These are phyloP conservation scores for Hymenoscyphus fraxineus DNA, from an alignment of 2,329 filamentous ascomycete genomes.

Conservation along the genomic window DNA sequence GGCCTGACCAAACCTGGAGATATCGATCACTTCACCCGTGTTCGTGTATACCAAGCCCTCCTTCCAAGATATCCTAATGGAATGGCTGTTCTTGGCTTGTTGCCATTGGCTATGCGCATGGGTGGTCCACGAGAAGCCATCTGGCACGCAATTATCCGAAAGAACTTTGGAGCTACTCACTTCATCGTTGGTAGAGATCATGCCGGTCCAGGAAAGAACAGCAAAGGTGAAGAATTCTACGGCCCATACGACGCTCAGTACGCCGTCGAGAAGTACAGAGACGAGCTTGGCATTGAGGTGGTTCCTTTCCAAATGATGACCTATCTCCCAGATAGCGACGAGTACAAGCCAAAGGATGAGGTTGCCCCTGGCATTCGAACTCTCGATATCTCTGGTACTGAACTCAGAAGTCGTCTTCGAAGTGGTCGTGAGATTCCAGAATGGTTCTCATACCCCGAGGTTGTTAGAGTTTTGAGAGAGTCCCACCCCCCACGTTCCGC, in stretches of 20 bases:
- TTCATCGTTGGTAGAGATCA: constrained; percentile 99
- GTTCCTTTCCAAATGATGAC: constrained; percentile 99
- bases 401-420: constrained; percentile 86
- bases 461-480: constrained; percentile 92
- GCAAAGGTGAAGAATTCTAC: constrained; percentile 94
- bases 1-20: constrained; percentile 98
- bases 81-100: constrained; percentile 93
- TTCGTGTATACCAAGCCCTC: constrained; percentile 96
- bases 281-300: constrained; percentile 97
- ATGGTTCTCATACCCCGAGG: constrained; percentile 99
- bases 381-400: constrained; percentile 80
- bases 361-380: constrained; percentile 81
- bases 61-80: constrained; percentile 97
- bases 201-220: constrained; percentile 97
- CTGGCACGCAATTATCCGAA: constrained; percentile 99
- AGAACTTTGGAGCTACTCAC: constrained; percentile 98
- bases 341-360: constrained; percentile 92
- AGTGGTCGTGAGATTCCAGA: constrained; percentile 93
- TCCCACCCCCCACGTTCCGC: constrained; percentile 86
- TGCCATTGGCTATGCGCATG: constrained; percentile 98
- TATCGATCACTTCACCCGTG: constrained; percentile 99
- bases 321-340: constrained; percentile 93
- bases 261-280: constrained; percentile 91
- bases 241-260: constrained; percentile 96
- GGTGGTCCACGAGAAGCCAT: constrained; percentile 96